A percentile compares a stretch with the other conserved stretches of the same genome.
Conservation (phyloP, 164 flowering plant genomes). For the Magnolia sinica region DNA sequence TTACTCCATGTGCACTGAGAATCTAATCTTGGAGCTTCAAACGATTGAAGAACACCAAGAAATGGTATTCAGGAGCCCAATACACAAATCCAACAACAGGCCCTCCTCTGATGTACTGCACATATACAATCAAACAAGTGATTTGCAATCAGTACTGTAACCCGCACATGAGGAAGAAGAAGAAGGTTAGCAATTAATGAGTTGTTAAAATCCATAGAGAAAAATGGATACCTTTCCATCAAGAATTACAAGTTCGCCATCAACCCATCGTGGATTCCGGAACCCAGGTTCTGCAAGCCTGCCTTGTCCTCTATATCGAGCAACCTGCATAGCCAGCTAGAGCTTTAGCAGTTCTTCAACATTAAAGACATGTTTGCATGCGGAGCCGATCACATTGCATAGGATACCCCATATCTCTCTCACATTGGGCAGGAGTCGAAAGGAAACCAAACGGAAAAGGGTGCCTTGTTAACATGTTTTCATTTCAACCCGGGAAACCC, state of each 20-base stretch:
- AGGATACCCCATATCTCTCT: background rate
- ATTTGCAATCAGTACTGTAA: background rate
- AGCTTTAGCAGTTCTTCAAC: constrained; percentile 12
- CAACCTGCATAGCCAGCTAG: constrained; percentile 52
- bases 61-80: constrained; percentile 91
- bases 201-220: background rate
- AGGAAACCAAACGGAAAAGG: background rate
- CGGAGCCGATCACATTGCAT: background rate
- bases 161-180: background rate
- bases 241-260: constrained; percentile 94
- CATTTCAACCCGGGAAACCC: background rate
- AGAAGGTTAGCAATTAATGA: background rate
- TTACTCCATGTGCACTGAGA: constrained; percentile 20
- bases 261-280: constrained; percentile 91
- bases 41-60: constrained; percentile 88
- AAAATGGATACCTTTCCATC: constrained; percentile 76
- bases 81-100: constrained; percentile 95
- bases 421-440: background rate
- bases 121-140: constrained; percentile 15
- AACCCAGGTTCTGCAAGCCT: constrained; percentile 92
- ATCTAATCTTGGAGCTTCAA: constrained; percentile 68
- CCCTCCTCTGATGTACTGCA: constrained; percentile 89
- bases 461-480: background rate
- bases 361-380: background rate
- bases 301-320: constrained; percentile 96